Base-by-base conservation (phyloP, 2,329 filamentous ascomycete genomes). In the Aspergillus niger region DNA sequence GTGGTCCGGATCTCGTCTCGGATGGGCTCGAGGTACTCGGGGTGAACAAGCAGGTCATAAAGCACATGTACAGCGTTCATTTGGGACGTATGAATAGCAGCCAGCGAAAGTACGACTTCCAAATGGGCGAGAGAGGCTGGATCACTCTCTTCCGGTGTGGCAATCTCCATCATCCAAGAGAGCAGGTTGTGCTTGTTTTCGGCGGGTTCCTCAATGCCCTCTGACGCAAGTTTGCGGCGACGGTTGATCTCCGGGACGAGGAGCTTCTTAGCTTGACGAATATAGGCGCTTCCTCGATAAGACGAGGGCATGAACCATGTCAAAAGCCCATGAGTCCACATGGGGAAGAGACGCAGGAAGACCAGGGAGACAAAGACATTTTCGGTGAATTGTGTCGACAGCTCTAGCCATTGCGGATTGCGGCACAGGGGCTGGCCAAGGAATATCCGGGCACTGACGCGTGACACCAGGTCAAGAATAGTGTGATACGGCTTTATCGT, bases 351-450 rank as follows among this genome's bases (percentile, higher is more conserved):
- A 0, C 62, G 60, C 0, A 68, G n/a, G 0, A 53, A 10, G 3
- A 49, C 22, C 0, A 65, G 65, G 60, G 59, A 65, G 2, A 61
- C 48, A 2, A 58, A 60, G 6, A 68, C 55, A 2, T 55, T 15
- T 15, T 59, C 24, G 1, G 58, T n/a, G 39, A 41, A 41, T 58
- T 0, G 65, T 64, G 3, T 38, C 24, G 38, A 69, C 13, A 72
- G 68, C 8, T 66, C 52, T 5, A 72, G 65, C 70, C 70, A 72
- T 8, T 70, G 64, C 20, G 65, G 50, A 28, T 72, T 63, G 10
- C 61, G 63, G 52, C 66, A 67, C 47, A 68, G 55, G 10, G 58
- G 61, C 17, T 69, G 57, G 2, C 69, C 70, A 7, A 70, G 48
- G 26, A 72, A 71, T n/a, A 67, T n/a, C 15, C 15, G 15, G 50